A percentile compares a stretch with the other conserved stretches of the same genome.
Evolutionary conservation across 176 grass and related monocot species (phyloP).

Genomic region (Phyllostachys edulis): DNA sequence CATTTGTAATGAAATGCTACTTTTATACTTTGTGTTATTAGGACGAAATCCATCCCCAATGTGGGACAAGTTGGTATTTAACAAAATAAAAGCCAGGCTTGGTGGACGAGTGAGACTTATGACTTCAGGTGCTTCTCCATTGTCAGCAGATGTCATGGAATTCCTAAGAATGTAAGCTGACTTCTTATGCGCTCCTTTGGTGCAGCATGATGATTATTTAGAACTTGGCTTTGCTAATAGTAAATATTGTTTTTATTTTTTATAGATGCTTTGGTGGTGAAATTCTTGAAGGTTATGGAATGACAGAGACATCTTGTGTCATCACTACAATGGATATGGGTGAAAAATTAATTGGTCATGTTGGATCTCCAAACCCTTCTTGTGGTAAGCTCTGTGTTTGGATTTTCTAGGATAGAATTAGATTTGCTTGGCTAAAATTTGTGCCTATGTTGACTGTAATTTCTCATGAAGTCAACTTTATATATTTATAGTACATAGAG

Average conservation of each 20-base stretch:
- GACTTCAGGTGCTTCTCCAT: constrained; percentile 87
- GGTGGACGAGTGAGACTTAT: constrained; percentile 84
- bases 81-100: constrained; percentile 93
- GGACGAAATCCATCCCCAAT: constrained; percentile 78
- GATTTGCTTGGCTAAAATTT: not conserved
- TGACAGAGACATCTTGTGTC: constrained; percentile 98
- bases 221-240: constrained; percentile 22
- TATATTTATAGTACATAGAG: constrained; percentile 5
- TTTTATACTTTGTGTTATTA: constrained; percentile 31
- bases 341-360: constrained; percentile 80
- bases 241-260: constrained; percentile 3
- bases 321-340: constrained; percentile 64
- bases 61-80: constrained; percentile 97
- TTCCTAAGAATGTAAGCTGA: constrained; percentile 87
- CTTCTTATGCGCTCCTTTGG: constrained; percentile 19
- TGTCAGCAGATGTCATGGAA: constrained; percentile 92
- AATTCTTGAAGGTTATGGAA: constrained; percentile 92
- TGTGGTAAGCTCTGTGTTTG: constrained; percentile 55
- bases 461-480: constrained; percentile 4
- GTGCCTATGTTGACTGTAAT: not conserved
- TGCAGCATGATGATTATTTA: constrained; percentile 30
- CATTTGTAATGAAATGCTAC: constrained; percentile 8
- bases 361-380: constrained; percentile 86
- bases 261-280: constrained; percentile 81
- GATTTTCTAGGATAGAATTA: constrained; percentile 13